phyloP scores from a whole-genome alignment of 352 stramenopile species.

The Globisporangium spinosum region DNA sequence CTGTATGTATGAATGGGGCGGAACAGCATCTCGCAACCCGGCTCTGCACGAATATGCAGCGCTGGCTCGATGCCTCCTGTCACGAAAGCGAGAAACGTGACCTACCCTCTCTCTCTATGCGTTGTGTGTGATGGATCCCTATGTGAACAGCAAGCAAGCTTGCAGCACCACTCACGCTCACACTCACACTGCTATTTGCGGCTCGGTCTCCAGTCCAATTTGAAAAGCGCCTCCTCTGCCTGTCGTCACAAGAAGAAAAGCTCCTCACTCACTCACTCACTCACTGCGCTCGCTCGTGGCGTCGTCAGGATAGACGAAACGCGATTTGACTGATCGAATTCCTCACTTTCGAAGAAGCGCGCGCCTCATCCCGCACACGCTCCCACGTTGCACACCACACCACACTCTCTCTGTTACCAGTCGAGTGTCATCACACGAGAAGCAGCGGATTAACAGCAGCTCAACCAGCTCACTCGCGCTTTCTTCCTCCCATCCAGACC shows the following conservation, averaged over 20 bases:
- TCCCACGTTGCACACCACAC: not conserved
- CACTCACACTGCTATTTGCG: not conserved
- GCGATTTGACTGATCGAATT: constrained; percentile 15
- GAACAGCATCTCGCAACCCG: not conserved
- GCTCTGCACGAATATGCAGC: not conserved
- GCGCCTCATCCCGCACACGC: not conserved
- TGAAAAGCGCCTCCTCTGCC: not conserved
- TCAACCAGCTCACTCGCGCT: not conserved
- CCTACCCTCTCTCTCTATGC: not conserved
- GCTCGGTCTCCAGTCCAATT: not conserved
- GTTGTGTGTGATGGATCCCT: not conserved
- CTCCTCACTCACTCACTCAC: not conserved
- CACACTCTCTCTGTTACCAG: not conserved
- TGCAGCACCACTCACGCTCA: not conserved
- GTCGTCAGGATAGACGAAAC: not conserved
- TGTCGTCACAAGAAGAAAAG: not conserved
- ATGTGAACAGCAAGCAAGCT: not conserved
- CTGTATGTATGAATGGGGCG: not conserved
- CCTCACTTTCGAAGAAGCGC: constrained; percentile 5
- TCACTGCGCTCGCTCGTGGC: not conserved
- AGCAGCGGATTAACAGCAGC: not conserved
- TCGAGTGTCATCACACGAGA: not conserved
- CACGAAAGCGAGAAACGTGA: not conserved
- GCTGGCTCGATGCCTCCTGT: not conserved
- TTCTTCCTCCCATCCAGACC: not conserved